These are phyloP conservation scores for Withania somnifera DNA, from an alignment of 305 asterid species.

Conservation along the genomic window DNA sequence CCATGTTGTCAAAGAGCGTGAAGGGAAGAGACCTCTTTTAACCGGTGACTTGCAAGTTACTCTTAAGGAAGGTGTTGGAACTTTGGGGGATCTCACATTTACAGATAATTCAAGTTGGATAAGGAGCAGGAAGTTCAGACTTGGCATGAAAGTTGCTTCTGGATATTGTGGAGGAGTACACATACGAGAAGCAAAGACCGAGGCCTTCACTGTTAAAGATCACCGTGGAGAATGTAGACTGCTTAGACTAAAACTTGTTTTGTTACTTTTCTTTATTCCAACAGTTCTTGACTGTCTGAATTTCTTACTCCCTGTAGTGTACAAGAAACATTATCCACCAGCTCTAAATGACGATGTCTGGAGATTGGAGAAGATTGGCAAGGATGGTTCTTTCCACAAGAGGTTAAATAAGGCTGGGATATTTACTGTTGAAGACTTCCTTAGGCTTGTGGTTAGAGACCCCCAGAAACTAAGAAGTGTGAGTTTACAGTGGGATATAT, in stretches of 20 bases:
- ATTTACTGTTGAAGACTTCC: constrained; percentile 78
- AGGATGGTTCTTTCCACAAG: constrained; percentile 96
- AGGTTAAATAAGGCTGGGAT: constrained; percentile 68
- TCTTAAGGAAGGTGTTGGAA: constrained; percentile 85
- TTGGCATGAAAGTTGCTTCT: constrained; percentile 69
- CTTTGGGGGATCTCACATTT: constrained; percentile 70
- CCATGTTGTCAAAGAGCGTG: constrained; percentile 73
- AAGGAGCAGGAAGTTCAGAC: constrained; percentile 73
- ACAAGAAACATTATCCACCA: constrained; percentile 97
- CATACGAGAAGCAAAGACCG: constrained; percentile 77
- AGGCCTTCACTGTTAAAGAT: constrained; percentile 77
- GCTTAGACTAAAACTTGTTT: background rate
- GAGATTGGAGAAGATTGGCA: constrained; percentile 97
- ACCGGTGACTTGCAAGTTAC: constrained; percentile 65
- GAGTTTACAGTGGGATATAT: constrained; percentile 14
- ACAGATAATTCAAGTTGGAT: constrained; percentile 93
- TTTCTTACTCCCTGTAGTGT: constrained; percentile 41
- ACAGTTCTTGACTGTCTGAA: background rate
- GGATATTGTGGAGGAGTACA: constrained; percentile 64
- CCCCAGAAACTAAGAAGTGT: constrained; percentile 75
- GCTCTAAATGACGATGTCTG: constrained; percentile 82
- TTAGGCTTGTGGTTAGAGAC: constrained; percentile 82
- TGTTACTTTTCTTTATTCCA: background rate
- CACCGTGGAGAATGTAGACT: constrained; percentile 83
- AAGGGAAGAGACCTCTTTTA: constrained; percentile 76